These are phyloP conservation scores for Cladosporium phlei DNA, from an alignment of 2,329 filamentous ascomycete species.

Conservation along the genomic window DNA sequence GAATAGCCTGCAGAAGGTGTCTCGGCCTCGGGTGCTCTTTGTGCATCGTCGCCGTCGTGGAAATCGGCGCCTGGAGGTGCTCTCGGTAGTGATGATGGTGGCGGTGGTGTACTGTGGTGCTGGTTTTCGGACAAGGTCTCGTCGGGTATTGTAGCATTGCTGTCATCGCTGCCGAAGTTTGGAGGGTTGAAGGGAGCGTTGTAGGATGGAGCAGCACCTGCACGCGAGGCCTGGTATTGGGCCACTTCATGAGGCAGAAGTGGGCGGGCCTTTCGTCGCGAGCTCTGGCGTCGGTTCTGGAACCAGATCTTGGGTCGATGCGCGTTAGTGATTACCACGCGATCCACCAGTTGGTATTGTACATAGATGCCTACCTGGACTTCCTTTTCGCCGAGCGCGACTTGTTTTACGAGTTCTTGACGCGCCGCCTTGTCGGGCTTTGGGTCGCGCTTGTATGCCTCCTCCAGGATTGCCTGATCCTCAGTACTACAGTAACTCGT, in stretches of 20 bases:
- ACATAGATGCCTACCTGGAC: constrained; percentile 67
- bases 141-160: constrained; percentile 12
- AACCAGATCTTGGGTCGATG: constrained; percentile 76
- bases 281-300: constrained; percentile 90
- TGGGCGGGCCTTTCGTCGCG: constrained; percentile 81
- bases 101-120: constrained; percentile 10
- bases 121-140: constrained; percentile 11
- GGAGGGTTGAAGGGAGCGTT: constrained; percentile 3
- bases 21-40: background rate
- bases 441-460: constrained; percentile 75
- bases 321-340: constrained; percentile 26
- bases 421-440: constrained; percentile 90
- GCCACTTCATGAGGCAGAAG: constrained; percentile 71
- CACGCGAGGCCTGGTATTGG: constrained; percentile 31
- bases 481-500: constrained; percentile 64
- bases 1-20: constrained; percentile 3
- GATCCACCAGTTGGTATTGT: constrained; percentile 10
- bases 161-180: constrained; percentile 14
- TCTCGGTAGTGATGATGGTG: constrained; percentile 5
- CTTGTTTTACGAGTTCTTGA: constrained; percentile 75
- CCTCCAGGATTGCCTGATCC: constrained; percentile 83
- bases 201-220: constrained; percentile 2
- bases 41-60: background rate
- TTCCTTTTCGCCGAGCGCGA: constrained; percentile 89
- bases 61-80: background rate